These are phyloP conservation scores for Castanea mollissima DNA, from an alignment of 306 rosid genomes.

Conservation along the genomic window DNA sequence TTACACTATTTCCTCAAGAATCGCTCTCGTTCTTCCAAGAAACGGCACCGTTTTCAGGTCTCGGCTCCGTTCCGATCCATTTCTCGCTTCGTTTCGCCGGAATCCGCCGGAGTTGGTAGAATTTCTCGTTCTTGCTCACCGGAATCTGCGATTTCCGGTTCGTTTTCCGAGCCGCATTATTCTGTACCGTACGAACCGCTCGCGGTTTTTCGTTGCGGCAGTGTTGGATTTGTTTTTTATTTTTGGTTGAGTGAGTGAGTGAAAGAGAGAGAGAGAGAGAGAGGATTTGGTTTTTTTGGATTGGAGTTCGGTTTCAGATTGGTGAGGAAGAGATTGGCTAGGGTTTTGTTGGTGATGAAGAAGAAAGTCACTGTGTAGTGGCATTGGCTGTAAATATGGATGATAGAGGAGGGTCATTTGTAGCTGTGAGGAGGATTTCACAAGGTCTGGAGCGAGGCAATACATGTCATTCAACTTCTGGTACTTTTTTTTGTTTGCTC, in stretches of 20 bases:
- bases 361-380: constrained; percentile 15
- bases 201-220: background rate
- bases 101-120: constrained; percentile 8
- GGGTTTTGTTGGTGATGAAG: background rate
- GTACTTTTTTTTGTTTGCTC: constrained; percentile 28
- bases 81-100: background rate
- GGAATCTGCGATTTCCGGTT: constrained; percentile 1
- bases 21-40: constrained; percentile 29
- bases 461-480: constrained; percentile 84
- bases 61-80: background rate
- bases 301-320: background rate
- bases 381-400: constrained; percentile 49
- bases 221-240: background rate
- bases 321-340: constrained; percentile 10
- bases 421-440: constrained; percentile 94
- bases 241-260: background rate
- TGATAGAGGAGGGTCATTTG: constrained; percentile 94
- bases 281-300: background rate
- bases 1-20: constrained; percentile 17
- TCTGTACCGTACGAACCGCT: too few species aligned
- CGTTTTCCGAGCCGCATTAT: background rate
- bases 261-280: too few species aligned
- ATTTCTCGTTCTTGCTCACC: background rate
- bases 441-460: constrained; percentile 87
- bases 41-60: background rate